Conservation (phyloP, 2,329 filamentous ascomycete species). For the Fusarium bulbicola region DNA sequence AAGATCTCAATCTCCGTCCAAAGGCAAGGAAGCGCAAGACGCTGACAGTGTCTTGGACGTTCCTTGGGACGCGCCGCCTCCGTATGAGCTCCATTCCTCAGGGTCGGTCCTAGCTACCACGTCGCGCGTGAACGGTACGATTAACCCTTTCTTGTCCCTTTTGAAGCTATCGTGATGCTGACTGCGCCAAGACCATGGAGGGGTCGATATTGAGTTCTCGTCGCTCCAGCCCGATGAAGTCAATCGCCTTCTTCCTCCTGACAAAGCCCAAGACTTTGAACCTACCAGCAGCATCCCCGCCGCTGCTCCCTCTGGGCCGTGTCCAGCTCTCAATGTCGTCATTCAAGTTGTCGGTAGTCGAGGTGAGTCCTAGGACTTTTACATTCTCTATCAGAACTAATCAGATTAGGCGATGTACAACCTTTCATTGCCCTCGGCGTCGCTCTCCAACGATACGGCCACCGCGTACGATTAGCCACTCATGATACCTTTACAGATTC, state of each 20-base stretch:
- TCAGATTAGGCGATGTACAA: conserved; percentile 9
- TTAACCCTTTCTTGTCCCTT: too few species aligned
- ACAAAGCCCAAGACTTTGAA: not conserved
- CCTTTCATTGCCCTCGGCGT: conserved; percentile 21
- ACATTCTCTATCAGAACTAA: too few species aligned
- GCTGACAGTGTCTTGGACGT: not conserved
- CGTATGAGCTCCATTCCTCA: not conserved
- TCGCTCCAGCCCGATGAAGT: not conserved
- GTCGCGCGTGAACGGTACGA: not conserved
- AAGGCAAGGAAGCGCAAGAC: not conserved
- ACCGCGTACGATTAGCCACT: conserved; percentile 21
- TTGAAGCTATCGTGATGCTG: not conserved
- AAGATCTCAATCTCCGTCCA: not conserved
- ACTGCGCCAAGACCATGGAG: not conserved
- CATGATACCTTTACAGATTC: conserved; percentile 15
- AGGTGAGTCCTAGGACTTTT: too few species aligned
- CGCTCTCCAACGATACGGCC: conserved; percentile 13
- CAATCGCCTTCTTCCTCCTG: not conserved
- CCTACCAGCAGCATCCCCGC: not conserved
- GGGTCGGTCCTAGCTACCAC: not conserved
- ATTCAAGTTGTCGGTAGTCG: conserved; percentile 30
- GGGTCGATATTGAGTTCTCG: not conserved
- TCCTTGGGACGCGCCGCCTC: not conserved
- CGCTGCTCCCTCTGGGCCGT: accelerated
- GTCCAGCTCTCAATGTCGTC: conserved; percentile 6